A percentile compares a stretch with the other conserved stretches of the same genome.
Conservation (phyloP, 352 stramenopile genomes). For the Phytophthora crassamura region DNA sequence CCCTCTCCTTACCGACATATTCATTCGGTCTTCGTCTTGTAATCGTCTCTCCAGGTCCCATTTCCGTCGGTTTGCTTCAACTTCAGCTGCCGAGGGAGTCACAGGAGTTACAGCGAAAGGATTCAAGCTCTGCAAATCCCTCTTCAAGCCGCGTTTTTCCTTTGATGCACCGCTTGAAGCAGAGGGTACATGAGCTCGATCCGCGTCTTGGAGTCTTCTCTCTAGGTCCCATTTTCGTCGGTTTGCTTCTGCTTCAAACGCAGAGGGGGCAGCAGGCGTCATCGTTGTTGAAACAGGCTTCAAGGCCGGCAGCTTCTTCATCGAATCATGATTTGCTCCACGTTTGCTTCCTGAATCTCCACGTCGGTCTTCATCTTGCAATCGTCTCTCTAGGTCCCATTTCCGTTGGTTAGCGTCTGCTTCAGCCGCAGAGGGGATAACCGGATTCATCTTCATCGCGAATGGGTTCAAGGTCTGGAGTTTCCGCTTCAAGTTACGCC, state of each 20-base stretch:
- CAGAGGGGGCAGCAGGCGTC: slow-evolving; percentile 20
- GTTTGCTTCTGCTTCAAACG: slow-evolving; percentile 23
- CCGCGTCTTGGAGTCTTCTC: slow-evolving; percentile 21
- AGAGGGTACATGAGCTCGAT: slow-evolving; percentile 1
- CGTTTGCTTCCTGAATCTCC: not conserved
- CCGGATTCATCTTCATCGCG: slow-evolving; percentile 18
- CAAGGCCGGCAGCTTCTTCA: slow-evolving; percentile 22
- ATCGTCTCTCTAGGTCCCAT: slow-evolving; percentile 30
- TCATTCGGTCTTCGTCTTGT: slow-evolving; percentile 23
- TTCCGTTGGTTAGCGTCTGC: slow-evolving; percentile 28
- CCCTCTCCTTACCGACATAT: not conserved
- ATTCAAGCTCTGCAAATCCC: slow-evolving; percentile 23
- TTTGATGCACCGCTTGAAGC: not conserved
- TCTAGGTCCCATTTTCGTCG: slow-evolving; percentile 35
- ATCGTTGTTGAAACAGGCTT: slow-evolving; percentile 22
- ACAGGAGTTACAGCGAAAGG: slow-evolving; percentile 19
- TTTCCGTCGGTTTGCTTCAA: slow-evolving; percentile 27
- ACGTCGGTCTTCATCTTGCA: slow-evolving; percentile 11
- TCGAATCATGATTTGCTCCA: slow-evolving; percentile 8
- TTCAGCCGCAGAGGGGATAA: slow-evolving; percentile 24
- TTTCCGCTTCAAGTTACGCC: slow-evolving; percentile 19
- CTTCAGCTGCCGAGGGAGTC: slow-evolving; percentile 12
- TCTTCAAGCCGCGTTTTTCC: slow-evolving; percentile 7
- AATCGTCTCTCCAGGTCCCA: slow-evolving; percentile 34
- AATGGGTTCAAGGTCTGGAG: slow-evolving; percentile 25